Conservation (phyloP, 257 asterid genomes). For the Gardenia jasminoides region DNA sequence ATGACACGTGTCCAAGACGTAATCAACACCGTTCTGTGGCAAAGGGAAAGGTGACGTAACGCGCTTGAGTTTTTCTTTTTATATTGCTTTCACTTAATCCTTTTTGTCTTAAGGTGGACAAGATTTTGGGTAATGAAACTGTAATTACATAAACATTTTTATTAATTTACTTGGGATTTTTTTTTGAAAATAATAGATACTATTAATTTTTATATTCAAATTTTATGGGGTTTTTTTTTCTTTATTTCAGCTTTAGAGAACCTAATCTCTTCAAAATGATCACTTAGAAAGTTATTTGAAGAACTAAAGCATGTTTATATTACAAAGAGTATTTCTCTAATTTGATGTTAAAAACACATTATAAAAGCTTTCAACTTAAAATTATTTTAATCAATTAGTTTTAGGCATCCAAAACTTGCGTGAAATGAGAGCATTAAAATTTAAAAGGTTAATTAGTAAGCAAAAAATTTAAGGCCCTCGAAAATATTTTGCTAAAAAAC, state of each 20-base stretch:
- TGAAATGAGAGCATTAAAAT: not conserved
- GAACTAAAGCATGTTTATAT: not conserved
- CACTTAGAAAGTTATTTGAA: not conserved
- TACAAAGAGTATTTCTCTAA: not conserved
- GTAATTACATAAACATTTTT: too few species aligned
- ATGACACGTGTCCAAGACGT: slow-evolving; percentile 27
- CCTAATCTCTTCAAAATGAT: too few species aligned
- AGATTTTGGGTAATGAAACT: not conserved
- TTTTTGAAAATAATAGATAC: too few species aligned
- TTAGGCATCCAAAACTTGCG: not conserved
- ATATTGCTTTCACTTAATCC: not conserved
- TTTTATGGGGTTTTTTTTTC: too few species aligned
- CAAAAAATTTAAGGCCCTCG: too few species aligned
- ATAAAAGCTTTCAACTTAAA: too few species aligned
- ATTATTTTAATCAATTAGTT: not conserved
- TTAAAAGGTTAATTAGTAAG: too few species aligned
- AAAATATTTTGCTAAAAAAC: too few species aligned
- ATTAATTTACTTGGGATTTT: too few species aligned
- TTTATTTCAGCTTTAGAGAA: not conserved
- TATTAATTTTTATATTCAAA: too few species aligned
- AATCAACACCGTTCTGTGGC: not conserved
- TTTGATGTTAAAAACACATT: too few species aligned
- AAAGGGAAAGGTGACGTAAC: slow-evolving; percentile 8
- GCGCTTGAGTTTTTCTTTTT: not conserved
- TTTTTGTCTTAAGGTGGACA: too few species aligned